Evolutionary conservation across 768 basidiomycete species (phyloP), one percentile per base, ranked within the genome.

Genomic region (Podaxis sp.): DNA sequence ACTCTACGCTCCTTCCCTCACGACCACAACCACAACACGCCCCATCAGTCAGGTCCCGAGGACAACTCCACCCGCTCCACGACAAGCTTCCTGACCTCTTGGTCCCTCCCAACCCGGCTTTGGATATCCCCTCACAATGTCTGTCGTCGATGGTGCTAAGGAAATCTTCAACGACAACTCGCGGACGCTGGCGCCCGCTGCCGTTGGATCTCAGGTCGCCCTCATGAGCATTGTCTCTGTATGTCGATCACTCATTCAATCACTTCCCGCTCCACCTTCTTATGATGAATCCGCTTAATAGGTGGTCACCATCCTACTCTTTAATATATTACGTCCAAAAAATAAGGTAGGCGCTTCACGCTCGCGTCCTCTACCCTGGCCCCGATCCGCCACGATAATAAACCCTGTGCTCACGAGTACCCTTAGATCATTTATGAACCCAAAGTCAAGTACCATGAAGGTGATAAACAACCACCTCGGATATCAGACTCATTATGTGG

Each of bases 361-460:
- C 8, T 33, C 33, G 1, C 33, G 33, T 25, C 59, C 8, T 25
- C 19, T 15, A 2, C 27, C 37, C 46, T 22, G 12, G 43, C 25
- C 17, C 19, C 13, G 8, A 36, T 6, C 12, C 29, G 7, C 22
- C 25, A 33, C 38, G 24, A 33, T 8, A 33, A 9, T 33, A 2
- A 33, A 33, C 37, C 43, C 17, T 22, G 4, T 53, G 24, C 37
- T 57, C 41, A 55, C 33, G 33, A 36, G 29, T 38, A 15, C 9
- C 3, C 25, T 25, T 63, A 93, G 93, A 84, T 93, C 64, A 86
- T 95, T 63, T 96, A 96, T 70, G 92, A 94, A 72, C 95, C 94
- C 65, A 97, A 96, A 76, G 86, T 93, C 75, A 96, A 96, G 74
- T 96, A 94, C 71, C 91, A 93, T 69, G 80, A 84, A 63, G 90